Base-by-base conservation (phyloP, 306 rosid species). In the Oxytropis ochrocephala region DNA sequence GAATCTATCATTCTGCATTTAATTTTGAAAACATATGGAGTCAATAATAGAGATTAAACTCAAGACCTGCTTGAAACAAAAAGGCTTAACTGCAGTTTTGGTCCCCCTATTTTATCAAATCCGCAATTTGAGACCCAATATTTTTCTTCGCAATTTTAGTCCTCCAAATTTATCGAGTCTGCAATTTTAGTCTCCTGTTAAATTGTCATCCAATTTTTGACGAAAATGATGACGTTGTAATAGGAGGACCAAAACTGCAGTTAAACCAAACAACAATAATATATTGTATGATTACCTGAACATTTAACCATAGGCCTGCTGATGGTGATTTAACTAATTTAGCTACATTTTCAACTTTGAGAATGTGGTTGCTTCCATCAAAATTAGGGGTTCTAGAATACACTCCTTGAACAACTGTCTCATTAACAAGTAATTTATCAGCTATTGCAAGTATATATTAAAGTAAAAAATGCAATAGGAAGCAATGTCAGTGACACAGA, bases 1-100 rank as follows among this genome's bases (percentile, higher is more conserved):
- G 91, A 92, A 92, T 24, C 27, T 53, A 69, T 80, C 91, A 75
- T 90, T 83, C 97, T 93, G 93, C 85, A 87, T 71, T 73, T 41
- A 41, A 54, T 69, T 42, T 39, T 38, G 41, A 73, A 64, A 41
- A 11, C 48, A 51, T 11, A 41, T 35, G 29, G 18, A 75, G 61
- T 64, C 8, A 64, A 47, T 12, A 7, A n/a, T 30, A 61, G 27
- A 38, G 68, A 67, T 69, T 75, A 36, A 64, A 39, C 24, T 41
- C 21, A 13, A 27, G 64, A 66, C 13, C 11, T 66, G 1, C 35
- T 59, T 66, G 30, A 39, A 46, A 70, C 54, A 49, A 52, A 24
- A 24, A 24, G 3, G 29, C 29, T 24, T 24, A 24, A 24, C 29
- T 24, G 29, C 29, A 24, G 29, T 24, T 24, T 24, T 24, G 29